Percentiles rank a stretch among this genome's conserved stretches.
Evolutionary conservation across 2,329 filamentous ascomycete genomes (phyloP).

Genomic region (Fusarium sororula): DNA sequence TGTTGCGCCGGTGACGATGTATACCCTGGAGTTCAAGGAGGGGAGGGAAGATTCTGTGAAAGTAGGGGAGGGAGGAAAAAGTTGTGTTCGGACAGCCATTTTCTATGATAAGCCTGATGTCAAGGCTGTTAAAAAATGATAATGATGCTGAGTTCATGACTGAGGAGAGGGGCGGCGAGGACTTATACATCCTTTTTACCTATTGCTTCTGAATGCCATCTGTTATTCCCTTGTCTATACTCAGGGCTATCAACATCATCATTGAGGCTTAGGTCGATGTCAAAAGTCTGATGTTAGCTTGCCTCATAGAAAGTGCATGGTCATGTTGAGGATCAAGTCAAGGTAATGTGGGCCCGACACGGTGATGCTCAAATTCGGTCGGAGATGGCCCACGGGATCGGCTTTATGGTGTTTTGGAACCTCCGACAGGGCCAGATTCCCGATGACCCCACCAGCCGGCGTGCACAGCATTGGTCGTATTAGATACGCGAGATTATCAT

Average conservation of each 20-base stretch:
- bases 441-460: not conserved
- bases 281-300: not conserved
- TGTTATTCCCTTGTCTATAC: not conserved
- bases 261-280: not conserved
- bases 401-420: conserved; percentile 23
- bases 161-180: not conserved
- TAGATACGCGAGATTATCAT: not conserved
- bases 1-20: conserved; percentile 34
- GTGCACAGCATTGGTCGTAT: not conserved
- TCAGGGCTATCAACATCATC: not conserved
- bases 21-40: conserved; percentile 14
- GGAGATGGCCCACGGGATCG: conserved; percentile 27
- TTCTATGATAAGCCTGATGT: not conserved
- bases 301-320: not conserved
- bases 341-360: not conserved
- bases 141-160: not conserved
- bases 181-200: not conserved
- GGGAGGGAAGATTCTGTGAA: conserved; percentile 31
- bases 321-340: not conserved
- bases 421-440: conserved; percentile 26
- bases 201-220: not conserved
- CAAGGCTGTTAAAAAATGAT: not conserved
- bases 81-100: conserved; percentile 26
- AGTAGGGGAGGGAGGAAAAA: conserved; percentile 26
- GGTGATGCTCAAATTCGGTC: conserved; percentile 13